Conservation (phyloP, 305 asterid species). For the Lippia alba region DNA sequence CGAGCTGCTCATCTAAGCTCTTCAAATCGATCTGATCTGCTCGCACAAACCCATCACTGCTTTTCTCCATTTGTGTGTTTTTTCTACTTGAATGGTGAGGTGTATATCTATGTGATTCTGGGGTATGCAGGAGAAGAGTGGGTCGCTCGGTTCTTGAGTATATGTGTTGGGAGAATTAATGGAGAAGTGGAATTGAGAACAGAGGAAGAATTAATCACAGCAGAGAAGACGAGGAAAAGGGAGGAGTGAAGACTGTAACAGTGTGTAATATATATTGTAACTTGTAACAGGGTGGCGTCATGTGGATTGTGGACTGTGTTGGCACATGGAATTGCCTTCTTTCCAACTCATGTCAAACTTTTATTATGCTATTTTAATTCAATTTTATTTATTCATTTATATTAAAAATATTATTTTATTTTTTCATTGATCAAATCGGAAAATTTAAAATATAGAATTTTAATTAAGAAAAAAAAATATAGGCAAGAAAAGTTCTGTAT, state of each 20-base stretch:
- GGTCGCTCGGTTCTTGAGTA: neutral
- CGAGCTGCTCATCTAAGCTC: slow-evolving; percentile 83
- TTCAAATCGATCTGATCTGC: slow-evolving; percentile 91
- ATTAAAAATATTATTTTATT: too few relatives aligned
- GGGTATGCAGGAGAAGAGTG: neutral
- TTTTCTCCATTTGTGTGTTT: slow-evolving; percentile 60
- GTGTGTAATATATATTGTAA: slow-evolving; percentile 1
- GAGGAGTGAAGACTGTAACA: slow-evolving; percentile 10
- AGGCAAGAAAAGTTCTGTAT: too few relatives aligned
- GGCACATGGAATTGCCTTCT: slow-evolving; percentile 78
- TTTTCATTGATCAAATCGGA: too few relatives aligned
- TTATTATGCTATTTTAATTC: too few relatives aligned
- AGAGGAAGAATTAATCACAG: too few relatives aligned
- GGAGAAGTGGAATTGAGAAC: neutral
- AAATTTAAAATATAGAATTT: too few relatives aligned
- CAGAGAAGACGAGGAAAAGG: neutral
- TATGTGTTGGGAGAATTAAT: slow-evolving; percentile 10
- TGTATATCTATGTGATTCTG: neutral
- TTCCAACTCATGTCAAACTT: neutral
- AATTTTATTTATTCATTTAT: too few relatives aligned
- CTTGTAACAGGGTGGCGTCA: slow-evolving; percentile 39
- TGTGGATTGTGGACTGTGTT: slow-evolving; percentile 29
- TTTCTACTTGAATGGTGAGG: slow-evolving; percentile 15
- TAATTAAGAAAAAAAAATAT: too few relatives aligned
- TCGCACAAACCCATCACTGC: slow-evolving; percentile 73